Evolutionary conservation across 139 green algal genomes (phyloP).

Genomic region (Coelastrella sp.): DNA sequence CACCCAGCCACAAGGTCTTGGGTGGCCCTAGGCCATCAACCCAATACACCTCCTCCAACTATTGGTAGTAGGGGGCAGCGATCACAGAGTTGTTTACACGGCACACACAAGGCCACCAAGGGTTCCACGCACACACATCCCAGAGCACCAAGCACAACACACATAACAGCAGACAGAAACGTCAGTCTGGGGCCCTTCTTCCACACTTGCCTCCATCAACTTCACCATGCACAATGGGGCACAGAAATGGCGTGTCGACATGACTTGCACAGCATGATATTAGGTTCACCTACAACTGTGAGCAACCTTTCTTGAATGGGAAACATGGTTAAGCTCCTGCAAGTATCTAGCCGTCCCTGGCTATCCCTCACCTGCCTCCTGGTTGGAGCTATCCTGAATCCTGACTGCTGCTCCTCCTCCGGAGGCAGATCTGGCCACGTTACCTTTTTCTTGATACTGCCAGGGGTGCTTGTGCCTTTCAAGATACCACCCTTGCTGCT

Average conservation of each 20-base stretch:
- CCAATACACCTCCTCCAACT: slow-evolving; percentile 43
- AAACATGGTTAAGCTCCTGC: no score
- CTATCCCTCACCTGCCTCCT: slow-evolving; percentile 19
- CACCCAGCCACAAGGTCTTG: slow-evolving; percentile 1
- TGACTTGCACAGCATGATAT: no score
- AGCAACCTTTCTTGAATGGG: no score
- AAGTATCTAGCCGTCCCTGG: no score
- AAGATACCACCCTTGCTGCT: slow-evolving; percentile 34
- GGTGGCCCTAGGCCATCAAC: slow-evolving; percentile 33
- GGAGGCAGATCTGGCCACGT: slow-evolving; percentile 25
- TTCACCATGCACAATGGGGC: no score
- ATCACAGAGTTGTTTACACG: no score
- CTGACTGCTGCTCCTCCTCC: background rate
- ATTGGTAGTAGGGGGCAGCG: no score
- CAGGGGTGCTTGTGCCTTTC: background rate
- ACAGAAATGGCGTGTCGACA: no score
- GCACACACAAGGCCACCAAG: no score
- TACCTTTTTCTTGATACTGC: slow-evolving; percentile 43
- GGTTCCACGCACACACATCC: background rate
- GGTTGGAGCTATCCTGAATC: slow-evolving; percentile 35
- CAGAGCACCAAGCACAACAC: background rate
- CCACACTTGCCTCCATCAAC: background rate
- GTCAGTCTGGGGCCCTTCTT: background rate
- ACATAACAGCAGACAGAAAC: slow-evolving; percentile 8
- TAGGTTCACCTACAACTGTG: no score